These are phyloP conservation scores for Debaryomyces prosopidis DNA, from an alignment of 805 yeast species.

Conservation along the genomic window DNA sequence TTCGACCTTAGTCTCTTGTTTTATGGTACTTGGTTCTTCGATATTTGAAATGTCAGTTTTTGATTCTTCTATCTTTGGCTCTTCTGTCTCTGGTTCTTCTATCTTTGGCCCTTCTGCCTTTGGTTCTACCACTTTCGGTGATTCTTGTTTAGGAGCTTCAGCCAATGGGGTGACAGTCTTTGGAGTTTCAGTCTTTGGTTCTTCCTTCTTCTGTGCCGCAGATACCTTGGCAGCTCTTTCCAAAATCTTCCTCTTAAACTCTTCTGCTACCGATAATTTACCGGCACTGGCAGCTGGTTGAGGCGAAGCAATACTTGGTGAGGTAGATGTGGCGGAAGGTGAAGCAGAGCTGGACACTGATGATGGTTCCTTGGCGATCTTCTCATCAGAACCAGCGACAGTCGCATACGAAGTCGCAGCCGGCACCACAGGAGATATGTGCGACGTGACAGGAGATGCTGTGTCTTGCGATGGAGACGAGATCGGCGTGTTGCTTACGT, in stretches of 20 bases:
- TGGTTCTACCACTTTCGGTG: slow-evolving; percentile 5
- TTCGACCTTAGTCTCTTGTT: neutral
- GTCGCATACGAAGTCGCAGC: slow-evolving; percentile 8
- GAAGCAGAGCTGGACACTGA: slow-evolving; percentile 11
- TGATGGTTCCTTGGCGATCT: slow-evolving; percentile 2
- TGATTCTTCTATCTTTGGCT: slow-evolving; percentile 10
- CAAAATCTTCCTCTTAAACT: slow-evolving; percentile 35
- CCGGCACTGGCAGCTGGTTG: slow-evolving; percentile 12
- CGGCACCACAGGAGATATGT: slow-evolving; percentile 8
- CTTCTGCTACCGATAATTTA: slow-evolving; percentile 28
- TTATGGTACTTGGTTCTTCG: slow-evolving; percentile 9
- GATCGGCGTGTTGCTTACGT: slow-evolving; percentile 28
- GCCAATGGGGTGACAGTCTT: slow-evolving; percentile 1
- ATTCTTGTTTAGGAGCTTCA: slow-evolving; percentile 3
- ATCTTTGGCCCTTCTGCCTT: slow-evolving; percentile 5
- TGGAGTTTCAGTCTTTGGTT: slow-evolving; percentile 4
- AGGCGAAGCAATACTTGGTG: slow-evolving; percentile 11
- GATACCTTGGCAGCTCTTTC: slow-evolving; percentile 23
- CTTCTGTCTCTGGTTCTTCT: slow-evolving; percentile 10
- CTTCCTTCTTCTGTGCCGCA: slow-evolving; percentile 7
- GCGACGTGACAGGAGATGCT: slow-evolving; percentile 8
- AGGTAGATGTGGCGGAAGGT: slow-evolving; percentile 9
- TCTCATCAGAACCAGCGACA: slow-evolving; percentile 5
- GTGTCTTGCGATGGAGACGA: slow-evolving; percentile 31
- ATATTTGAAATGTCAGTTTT: slow-evolving; percentile 5